Evolutionary conservation across 257 asterid species (phyloP), one percentile per base, ranked within the genome.

Genomic region (Capsicum chinense): DNA sequence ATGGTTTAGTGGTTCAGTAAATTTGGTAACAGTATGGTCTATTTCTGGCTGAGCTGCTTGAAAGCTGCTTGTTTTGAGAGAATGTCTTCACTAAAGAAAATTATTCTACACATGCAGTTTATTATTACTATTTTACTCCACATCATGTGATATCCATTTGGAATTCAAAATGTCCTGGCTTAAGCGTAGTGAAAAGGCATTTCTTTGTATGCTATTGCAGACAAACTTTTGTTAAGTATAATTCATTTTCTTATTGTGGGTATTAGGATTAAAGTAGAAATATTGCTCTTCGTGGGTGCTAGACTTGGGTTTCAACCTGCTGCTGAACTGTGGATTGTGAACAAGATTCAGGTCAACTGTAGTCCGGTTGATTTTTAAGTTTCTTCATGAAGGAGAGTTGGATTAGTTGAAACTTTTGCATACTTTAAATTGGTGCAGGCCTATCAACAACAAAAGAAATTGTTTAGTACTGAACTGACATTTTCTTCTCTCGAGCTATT

Each of bases 401-500:
- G 39, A 48, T n/a, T 71, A 71, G 39, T 56, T 78, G 50, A 52
- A 78, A 52, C 50, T 78, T 78, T 54, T 78, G 82, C 82, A 2
- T 54, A 54, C 21, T 78, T 52, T 54, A 33, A 52, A 78, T 54
- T 78, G 64, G 56, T 78, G 82, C 66, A 78, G 64, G 33, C 14
- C 50, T 78, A 78, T 26, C 64, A 78, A 78, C 33, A 33, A 33
- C 56, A 78, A 78, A 54, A 54, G 33, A 35, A 26, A 0, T 56
- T 26, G 7, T 76, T 26, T 76, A 26, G 64, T 52, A 54, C 48
- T 54, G 82, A 54, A 39, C 54, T 52, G 57, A 17, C 67, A 11
- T 33, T 82, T 82, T 50, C 16, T 82, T 13, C 79, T 83, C 80
- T 58, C 42, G 33, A 54, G 42, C 80, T 83, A n/a, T 52, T 50